Conservation (phyloP, 345 rosid species). For the Eucalyptus cloeziana region DNA sequence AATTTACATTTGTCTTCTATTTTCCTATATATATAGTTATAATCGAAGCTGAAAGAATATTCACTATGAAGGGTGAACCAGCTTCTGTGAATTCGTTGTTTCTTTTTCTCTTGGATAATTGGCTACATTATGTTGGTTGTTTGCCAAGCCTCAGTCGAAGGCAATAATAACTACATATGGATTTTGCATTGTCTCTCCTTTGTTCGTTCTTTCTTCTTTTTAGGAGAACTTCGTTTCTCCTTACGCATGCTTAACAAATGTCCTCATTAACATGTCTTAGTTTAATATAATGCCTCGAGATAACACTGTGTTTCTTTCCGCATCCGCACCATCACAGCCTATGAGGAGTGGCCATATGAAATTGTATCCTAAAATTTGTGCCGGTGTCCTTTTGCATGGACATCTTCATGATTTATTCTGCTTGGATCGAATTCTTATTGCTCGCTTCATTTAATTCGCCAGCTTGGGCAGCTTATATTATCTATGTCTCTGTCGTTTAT, state of each 20-base stretch:
- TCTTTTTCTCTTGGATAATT: background rate
- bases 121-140: too few species aligned
- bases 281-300: background rate
- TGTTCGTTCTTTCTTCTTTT: background rate
- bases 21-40: background rate
- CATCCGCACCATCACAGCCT: background rate
- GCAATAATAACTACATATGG: too few species aligned
- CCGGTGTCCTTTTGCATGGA: background rate
- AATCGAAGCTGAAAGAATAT: background rate
- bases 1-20: background rate
- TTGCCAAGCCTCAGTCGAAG: too few species aligned
- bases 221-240: background rate
- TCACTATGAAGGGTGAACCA: background rate
- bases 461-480: background rate
- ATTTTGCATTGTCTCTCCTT: too few species aligned
- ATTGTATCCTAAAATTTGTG: background rate
- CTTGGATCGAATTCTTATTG: background rate
- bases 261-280: background rate
- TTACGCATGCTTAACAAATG: background rate
- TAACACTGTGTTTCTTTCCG: background rate
- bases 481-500: background rate
- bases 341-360: background rate
- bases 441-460: background rate
- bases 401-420: background rate
- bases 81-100: background rate